These are phyloP conservation scores for Sordariomycetes sp. DNA, from an alignment of 2,329 filamentous ascomycete species.

Conservation along the genomic window DNA sequence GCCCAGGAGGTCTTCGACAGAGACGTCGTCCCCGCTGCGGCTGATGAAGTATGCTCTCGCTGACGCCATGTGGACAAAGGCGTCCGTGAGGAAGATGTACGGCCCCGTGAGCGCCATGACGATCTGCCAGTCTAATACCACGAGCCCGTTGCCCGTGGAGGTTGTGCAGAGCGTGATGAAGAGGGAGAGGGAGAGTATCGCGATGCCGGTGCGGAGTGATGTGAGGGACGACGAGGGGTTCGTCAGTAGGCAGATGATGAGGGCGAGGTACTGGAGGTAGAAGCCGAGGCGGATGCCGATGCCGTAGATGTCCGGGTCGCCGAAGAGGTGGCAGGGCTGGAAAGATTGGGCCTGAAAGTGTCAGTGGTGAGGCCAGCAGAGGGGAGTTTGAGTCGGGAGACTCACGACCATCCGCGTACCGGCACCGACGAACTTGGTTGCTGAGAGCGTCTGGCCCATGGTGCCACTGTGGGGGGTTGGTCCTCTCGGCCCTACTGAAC, in stretches of 20 bases:
- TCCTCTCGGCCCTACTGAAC: not conserved
- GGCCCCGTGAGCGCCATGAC: not conserved
- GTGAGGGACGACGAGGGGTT: not conserved
- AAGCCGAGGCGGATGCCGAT: constrained; percentile 6
- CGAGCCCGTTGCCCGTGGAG: constrained; percentile 1
- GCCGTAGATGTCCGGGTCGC: constrained; percentile 6
- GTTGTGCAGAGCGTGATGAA: not conserved
- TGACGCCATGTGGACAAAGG: not conserved
- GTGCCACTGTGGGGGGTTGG: not conserved
- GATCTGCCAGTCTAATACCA: constrained; percentile 2
- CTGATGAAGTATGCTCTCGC: not conserved
- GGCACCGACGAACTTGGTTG: constrained; percentile 1
- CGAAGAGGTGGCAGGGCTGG: constrained; percentile 4
- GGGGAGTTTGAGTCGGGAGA: not conserved
- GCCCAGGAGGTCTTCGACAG: not conserved
- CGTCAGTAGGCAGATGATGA: constrained; percentile 1
- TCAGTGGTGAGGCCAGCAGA: constrained; percentile 15
- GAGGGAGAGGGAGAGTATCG: constrained; percentile 1
- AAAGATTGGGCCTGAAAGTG: constrained; percentile 14
- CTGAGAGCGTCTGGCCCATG: constrained; percentile 3
- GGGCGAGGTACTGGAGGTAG: constrained; percentile 5
- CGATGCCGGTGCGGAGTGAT: not conserved
- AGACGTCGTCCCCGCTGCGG: not conserved
- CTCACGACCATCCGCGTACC: not conserved
- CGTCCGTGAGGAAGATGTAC: constrained; percentile 1